Conservation (phyloP, 176 grass and related monocot genomes). For the Carex scoparia region DNA sequence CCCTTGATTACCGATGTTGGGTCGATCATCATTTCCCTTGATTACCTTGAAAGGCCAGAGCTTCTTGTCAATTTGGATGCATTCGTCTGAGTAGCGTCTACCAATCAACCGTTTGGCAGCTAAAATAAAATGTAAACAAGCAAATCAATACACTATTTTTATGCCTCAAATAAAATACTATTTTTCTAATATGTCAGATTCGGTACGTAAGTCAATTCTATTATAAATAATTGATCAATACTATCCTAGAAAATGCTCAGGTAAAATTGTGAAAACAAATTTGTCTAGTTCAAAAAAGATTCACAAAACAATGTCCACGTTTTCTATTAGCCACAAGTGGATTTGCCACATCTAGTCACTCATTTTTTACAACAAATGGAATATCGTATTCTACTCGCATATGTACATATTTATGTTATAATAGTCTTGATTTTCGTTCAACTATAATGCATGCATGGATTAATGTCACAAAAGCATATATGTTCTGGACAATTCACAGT, state of each 20-base stretch:
- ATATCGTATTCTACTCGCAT: too few species aligned
- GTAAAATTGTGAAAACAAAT: background rate
- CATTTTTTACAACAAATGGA: too few species aligned
- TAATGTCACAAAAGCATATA: background rate
- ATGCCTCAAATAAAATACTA: background rate
- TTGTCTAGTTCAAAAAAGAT: background rate
- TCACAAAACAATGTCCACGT: too few species aligned
- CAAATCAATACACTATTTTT: background rate
- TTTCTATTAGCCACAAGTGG: too few species aligned
- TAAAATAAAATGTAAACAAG: background rate
- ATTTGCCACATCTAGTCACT: too few species aligned
- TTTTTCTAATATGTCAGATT: background rate
- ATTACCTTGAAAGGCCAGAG: slow-evolving; percentile 41
- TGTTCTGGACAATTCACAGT: background rate
- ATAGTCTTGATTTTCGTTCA: background rate
- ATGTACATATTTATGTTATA: background rate
- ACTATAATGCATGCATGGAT: background rate
- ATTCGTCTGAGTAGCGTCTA: slow-evolving; percentile 13
- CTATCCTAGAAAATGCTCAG: background rate
- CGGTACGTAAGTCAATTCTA: background rate
- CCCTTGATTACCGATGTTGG: too few species aligned
- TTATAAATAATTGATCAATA: background rate
- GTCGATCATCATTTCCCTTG: slow-evolving; percentile 13
- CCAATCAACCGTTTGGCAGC: slow-evolving; percentile 41
- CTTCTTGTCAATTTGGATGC: slow-evolving; percentile 30